A percentile compares a stretch with the other conserved stretches of the same genome.
These are phyloP conservation scores for Alternaria sp. DNA, from an alignment of 2,329 filamentous ascomycete species.

Conservation along the genomic window DNA sequence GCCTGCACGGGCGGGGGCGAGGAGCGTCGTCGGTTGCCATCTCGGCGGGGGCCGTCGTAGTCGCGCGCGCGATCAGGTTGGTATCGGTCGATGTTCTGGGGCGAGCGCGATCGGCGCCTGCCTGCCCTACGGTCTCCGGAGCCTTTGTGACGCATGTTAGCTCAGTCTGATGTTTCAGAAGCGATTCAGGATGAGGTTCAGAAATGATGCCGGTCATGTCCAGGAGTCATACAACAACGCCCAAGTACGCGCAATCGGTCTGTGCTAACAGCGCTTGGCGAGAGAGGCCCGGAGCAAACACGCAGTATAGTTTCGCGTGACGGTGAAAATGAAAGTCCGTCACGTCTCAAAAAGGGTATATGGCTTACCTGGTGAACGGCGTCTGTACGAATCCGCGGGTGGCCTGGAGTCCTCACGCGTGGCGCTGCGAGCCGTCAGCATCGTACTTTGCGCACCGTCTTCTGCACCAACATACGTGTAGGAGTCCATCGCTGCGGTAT, in stretches of 20 bases:
- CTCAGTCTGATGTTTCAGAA: background rate
- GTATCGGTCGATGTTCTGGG: conserved; percentile 74
- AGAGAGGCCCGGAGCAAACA: background rate
- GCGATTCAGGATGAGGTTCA: background rate
- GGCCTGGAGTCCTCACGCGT: conserved; percentile 64
- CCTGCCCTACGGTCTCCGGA: conserved; percentile 40
- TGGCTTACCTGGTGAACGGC: conserved; percentile 71
- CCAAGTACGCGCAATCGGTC: background rate
- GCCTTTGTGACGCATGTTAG: conserved; percentile 17
- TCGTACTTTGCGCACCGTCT: background rate
- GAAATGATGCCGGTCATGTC: background rate
- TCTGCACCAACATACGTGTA: conserved; percentile 40
- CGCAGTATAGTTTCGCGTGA: background rate
- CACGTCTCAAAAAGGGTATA: background rate
- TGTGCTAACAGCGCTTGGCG: background rate
- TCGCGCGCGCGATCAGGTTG: conserved; percentile 74
- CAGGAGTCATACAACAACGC: background rate
- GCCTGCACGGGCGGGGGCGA: conserved; percentile 66
- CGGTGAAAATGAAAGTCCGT: background rate
- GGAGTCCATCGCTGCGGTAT: conserved; percentile 42
- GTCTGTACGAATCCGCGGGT: conserved; percentile 54
- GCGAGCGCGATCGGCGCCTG: conserved; percentile 71
- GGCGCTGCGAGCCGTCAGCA: conserved; percentile 26
- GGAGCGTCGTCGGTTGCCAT: conserved; percentile 66
- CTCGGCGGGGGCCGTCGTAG: conserved; percentile 67